Conservation (phyloP, 176 grass and related monocot genomes). For the Aegilops tauschii region DNA sequence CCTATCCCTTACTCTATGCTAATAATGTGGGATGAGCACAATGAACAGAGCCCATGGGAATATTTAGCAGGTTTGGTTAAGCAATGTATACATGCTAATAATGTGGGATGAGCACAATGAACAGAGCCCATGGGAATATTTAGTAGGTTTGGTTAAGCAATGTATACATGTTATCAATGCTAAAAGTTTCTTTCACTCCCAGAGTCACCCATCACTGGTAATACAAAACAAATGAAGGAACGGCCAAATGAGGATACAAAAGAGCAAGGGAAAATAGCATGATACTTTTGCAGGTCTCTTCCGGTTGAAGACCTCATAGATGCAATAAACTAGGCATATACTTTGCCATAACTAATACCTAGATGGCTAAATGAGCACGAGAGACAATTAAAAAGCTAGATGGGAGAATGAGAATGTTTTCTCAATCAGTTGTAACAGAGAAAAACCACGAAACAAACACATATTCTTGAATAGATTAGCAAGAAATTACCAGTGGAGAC, state of each 20-base stretch:
- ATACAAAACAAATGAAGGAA: not conserved
- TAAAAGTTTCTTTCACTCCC: not conserved
- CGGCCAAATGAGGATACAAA: not conserved
- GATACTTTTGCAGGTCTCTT: not conserved
- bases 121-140: not conserved
- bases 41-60: not conserved
- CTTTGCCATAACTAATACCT: not conserved
- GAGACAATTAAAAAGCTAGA: not conserved
- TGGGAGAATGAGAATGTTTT: not conserved
- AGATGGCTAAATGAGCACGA: conserved; percentile 4
- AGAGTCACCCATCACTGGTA: not conserved
- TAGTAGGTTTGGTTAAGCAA: conserved; percentile 11
- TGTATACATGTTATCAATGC: not conserved
- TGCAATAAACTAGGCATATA: not conserved
- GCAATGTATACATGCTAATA: conserved; percentile 7
- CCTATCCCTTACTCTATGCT: not conserved
- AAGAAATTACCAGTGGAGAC: conserved; percentile 40
- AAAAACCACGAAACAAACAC: conserved; percentile 12
- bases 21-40: not conserved
- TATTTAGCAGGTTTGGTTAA: conserved; percentile 12
- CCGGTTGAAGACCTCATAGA: not conserved
- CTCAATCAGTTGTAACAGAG: not conserved
- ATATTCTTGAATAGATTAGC: conserved; percentile 13
- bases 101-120: not conserved
- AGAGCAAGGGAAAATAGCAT: not conserved